phyloP scores from a whole-genome alignment of 345 rosid species.

The thale cress (Arabidopsis thaliana) region TAIR10.1 NC_003071.7:9916501-9917000 shows the following conservation, averaged over 20 bases:
- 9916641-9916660: conserved; percentile 67
- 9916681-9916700: conserved; percentile 74
- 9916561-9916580: conserved; percentile 83
- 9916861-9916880: conserved; percentile 74
- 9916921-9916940: conserved; percentile 70
- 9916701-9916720: conserved; percentile 50
- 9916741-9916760: conserved; percentile 55
- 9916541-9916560: conserved; percentile 85
- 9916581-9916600: conserved; percentile 71
- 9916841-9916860: conserved; percentile 70
- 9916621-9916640: conserved; percentile 66
- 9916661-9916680: conserved; percentile 71
- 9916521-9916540: conserved; percentile 87
- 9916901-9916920: conserved; percentile 67
- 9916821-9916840: conserved; percentile 79
- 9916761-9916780: conserved; percentile 73
- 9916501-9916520: conserved; percentile 87
- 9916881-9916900: conserved; percentile 82
- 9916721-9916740: conserved; percentile 71
- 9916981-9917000: conserved; percentile 75
- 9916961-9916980: conserved; percentile 84
- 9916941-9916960: conserved; percentile 67
- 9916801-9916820: conserved; percentile 96
- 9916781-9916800: conserved; percentile 79
- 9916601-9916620: conserved; percentile 92